Evolutionary conservation across 2,329 filamentous ascomycete species (phyloP).

Genomic region (Neofusicoccum laricinum): DNA sequence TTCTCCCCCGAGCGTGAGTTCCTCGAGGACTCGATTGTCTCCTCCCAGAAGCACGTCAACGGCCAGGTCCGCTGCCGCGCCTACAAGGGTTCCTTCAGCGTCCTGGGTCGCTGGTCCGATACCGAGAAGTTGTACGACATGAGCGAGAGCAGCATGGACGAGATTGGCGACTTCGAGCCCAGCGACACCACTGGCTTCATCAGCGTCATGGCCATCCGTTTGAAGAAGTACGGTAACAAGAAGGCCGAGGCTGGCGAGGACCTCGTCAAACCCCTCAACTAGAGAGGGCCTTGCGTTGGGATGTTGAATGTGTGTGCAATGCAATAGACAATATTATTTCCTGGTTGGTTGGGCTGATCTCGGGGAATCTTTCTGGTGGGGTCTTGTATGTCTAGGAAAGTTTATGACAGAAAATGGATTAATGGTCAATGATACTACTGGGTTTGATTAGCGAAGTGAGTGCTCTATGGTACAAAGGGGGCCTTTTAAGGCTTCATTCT

Average conservation of each 20-base stretch:
- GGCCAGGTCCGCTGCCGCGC: constrained; percentile 57
- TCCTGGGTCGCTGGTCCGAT: constrained; percentile 58
- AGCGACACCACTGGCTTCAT: constrained; percentile 68
- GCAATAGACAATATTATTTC: background rate
- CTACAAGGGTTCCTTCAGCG: constrained; percentile 65
- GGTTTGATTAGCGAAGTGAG: too few relatives aligned
- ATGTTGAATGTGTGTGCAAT: background rate
- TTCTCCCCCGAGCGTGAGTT: constrained; percentile 72
- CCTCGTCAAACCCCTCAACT: constrained; percentile 11
- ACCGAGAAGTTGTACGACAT: constrained; percentile 69
- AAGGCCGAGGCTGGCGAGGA: constrained; percentile 18
- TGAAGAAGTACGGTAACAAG: constrained; percentile 19
- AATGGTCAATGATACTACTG: background rate
- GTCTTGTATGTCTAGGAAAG: constrained; percentile 6
- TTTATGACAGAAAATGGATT: constrained; percentile 11
- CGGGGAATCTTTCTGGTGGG: background rate
- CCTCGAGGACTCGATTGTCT: constrained; percentile 57
- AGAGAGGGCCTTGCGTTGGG: background rate
- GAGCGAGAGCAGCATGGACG: constrained; percentile 67
- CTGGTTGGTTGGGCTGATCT: background rate
- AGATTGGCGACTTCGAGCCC: constrained; percentile 65
- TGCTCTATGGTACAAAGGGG: too few relatives aligned
- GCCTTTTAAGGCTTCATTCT: too few relatives aligned
- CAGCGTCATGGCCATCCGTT: constrained; percentile 62
- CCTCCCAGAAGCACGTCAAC: constrained; percentile 39